A percentile compares a stretch with the other conserved stretches of the same genome.
phyloP scores from a whole-genome alignment of 2,329 filamentous ascomycete species.

The Phialemoniopsis sp. region DNA sequence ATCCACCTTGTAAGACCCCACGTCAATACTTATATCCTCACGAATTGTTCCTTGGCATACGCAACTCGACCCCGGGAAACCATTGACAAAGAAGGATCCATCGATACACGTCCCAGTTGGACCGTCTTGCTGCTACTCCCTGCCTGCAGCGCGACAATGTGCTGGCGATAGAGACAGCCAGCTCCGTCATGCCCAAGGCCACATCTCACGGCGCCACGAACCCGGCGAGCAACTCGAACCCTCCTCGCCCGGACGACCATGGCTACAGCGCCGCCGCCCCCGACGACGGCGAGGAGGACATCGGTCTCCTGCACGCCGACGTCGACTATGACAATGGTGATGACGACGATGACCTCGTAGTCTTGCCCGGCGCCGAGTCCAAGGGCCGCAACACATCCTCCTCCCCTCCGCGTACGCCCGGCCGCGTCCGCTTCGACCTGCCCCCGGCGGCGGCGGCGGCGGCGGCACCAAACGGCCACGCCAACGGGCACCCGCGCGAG shows the following conservation, averaged over 20 bases:
- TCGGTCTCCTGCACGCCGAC: constrained; percentile 15
- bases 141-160: constrained; percentile 15
- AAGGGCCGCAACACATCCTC: constrained; percentile 5
- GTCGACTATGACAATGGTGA: constrained; percentile 7
- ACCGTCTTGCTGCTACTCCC: too few species aligned
- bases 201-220: constrained; percentile 16
- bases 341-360: constrained; percentile 6
- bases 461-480: constrained; percentile 1
- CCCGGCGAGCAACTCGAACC: constrained; percentile 3
- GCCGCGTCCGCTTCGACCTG: constrained; percentile 72
- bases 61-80: too few species aligned
- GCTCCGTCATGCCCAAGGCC: constrained; percentile 18
- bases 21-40: too few species aligned
- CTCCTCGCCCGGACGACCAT: constrained; percentile 3
- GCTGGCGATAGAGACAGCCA: constrained; percentile 11
- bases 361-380: constrained; percentile 2
- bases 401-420: constrained; percentile 57
- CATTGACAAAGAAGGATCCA: too few species aligned
- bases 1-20: too few species aligned
- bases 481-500: constrained; percentile 9
- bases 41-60: too few species aligned
- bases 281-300: constrained; percentile 12
- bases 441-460: constrained; percentile 18
- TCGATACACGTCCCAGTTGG: too few species aligned
- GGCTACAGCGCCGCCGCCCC: background rate